These are phyloP conservation scores for Saxophila tyrrhenica DNA, from an alignment of 495 filamentous ascomycete species.

Conservation along the genomic window DNA sequence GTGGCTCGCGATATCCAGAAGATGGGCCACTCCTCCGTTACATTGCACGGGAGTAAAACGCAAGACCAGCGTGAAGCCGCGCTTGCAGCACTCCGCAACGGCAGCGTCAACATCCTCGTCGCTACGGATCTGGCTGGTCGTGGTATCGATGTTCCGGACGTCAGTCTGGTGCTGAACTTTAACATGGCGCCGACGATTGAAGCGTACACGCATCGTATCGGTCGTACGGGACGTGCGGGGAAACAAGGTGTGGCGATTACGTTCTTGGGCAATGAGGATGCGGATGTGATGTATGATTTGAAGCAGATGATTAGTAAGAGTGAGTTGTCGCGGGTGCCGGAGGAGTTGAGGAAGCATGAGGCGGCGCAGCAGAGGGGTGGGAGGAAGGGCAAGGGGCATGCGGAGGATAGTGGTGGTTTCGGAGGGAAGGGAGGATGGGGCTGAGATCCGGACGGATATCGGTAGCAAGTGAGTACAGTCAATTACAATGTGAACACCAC, in stretches of 20 bases:
- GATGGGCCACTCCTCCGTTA: constrained; percentile 84
- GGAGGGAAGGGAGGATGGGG: constrained; percentile 44
- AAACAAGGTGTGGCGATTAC: constrained; percentile 97
- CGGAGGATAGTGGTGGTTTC: constrained; percentile 49
- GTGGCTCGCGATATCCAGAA: constrained; percentile 91
- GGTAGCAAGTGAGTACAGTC: too few species aligned
- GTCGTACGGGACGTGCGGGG: constrained; percentile 92
- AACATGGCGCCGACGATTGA: constrained; percentile 96
- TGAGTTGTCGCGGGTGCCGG: constrained; percentile 77
- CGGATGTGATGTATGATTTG: constrained; percentile 89
- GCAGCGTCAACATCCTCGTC: constrained; percentile 76
- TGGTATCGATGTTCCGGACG: constrained; percentile 96
- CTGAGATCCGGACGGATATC: too few species aligned
- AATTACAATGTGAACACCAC: too few species aligned
- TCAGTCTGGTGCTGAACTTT: constrained; percentile 93
- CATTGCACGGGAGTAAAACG: constrained; percentile 87
- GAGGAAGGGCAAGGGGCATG: constrained; percentile 38
- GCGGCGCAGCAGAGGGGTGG: constrained; percentile 71
- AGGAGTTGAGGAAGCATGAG: constrained; percentile 88
- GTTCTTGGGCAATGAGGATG: constrained; percentile 87
- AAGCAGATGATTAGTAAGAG: constrained; percentile 95
- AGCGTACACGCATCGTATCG: constrained; percentile 94
- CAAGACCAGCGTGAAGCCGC: constrained; percentile 97
- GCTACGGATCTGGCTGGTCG: constrained; percentile 92
- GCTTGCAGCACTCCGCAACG: constrained; percentile 71